These are phyloP conservation scores for Pleurotus ostreatus DNA, from an alignment of 768 basidiomycete genomes.

Conservation along the genomic window DNA sequence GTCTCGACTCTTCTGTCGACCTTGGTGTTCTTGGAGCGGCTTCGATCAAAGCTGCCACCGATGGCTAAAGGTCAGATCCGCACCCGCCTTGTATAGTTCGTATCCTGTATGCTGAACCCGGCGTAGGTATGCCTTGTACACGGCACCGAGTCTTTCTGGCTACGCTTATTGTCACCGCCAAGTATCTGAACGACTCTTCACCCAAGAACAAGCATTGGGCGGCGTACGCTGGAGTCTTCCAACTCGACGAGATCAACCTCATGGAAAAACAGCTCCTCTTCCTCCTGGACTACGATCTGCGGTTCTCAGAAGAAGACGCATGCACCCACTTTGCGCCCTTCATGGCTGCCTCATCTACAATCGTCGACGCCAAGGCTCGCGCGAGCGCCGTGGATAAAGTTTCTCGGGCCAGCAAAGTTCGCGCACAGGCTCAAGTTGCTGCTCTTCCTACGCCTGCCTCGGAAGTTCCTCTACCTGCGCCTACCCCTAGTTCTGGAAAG, in stretches of 20 bases:
- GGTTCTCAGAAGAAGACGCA: slow-evolving; percentile 83
- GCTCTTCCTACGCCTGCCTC: slow-evolving; percentile 36
- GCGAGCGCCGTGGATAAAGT: slow-evolving; percentile 53
- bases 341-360: slow-evolving; percentile 38
- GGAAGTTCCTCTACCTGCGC: slow-evolving; percentile 18
- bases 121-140: slow-evolving; percentile 79
- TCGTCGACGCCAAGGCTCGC: slow-evolving; percentile 34
- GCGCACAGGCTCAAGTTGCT: slow-evolving; percentile 41
- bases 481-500: slow-evolving; percentile 14
- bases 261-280: slow-evolving; percentile 97
- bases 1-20: slow-evolving; percentile 88
- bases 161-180: slow-evolving; percentile 90
- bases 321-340: slow-evolving; percentile 68
- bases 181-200: slow-evolving; percentile 96
- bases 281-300: slow-evolving; percentile 89
- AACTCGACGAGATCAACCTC: slow-evolving; percentile 79
- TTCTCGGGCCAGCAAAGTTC: slow-evolving; percentile 47
- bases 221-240: slow-evolving; percentile 69
- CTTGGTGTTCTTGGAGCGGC: slow-evolving; percentile 86
- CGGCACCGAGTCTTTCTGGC: slow-evolving; percentile 95
- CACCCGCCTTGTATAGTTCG: background rate
- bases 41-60: slow-evolving; percentile 73
- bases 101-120: slow-evolving; percentile 9
- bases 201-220: slow-evolving; percentile 97
- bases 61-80: slow-evolving; percentile 74